These are phyloP conservation scores for Zygosaccharomyces pseudorouxii DNA, from an alignment of 805 yeast genomes.

Conservation along the genomic window DNA sequence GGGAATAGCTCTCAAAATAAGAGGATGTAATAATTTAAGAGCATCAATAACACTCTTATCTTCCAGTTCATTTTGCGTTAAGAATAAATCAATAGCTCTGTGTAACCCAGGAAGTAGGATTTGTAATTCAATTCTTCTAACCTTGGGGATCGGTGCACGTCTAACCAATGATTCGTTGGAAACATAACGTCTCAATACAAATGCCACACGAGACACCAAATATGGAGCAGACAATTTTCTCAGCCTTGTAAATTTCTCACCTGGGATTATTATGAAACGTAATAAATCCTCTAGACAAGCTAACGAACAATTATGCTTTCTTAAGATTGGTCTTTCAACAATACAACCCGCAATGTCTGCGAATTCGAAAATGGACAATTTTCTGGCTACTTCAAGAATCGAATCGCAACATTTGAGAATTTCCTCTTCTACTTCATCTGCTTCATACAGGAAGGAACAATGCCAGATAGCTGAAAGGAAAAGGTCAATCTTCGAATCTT, in stretches of 20 bases:
- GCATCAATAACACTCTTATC: slow-evolving; percentile 10
- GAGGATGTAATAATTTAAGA: slow-evolving; percentile 26
- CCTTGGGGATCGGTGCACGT: slow-evolving; percentile 58
- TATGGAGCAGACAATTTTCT: slow-evolving; percentile 40
- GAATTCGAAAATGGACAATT: slow-evolving; percentile 41
- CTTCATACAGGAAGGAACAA: slow-evolving; percentile 55
- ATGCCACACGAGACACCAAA: slow-evolving; percentile 53
- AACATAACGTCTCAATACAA: slow-evolving; percentile 57
- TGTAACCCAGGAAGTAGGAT: slow-evolving; percentile 43
- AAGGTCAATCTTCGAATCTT: slow-evolving; percentile 36
- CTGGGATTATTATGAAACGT: slow-evolving; percentile 35
- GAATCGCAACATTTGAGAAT: slow-evolving; percentile 28
- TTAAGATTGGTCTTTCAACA: slow-evolving; percentile 40
- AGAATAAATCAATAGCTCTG: slow-evolving; percentile 21
- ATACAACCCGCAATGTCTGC: slow-evolving; percentile 62
- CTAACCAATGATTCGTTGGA: slow-evolving; percentile 58
- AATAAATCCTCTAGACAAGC: slow-evolving; percentile 54
- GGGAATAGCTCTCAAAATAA: slow-evolving; percentile 33
- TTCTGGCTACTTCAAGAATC: slow-evolving; percentile 37
- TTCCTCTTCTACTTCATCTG: slow-evolving; percentile 49
- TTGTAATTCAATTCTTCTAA: slow-evolving; percentile 61
- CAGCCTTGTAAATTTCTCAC: slow-evolving; percentile 17
- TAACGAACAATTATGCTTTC: slow-evolving; percentile 48
- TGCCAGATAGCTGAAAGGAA: slow-evolving; percentile 50
- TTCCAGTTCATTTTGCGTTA: not conserved